Conservation (phyloP, 2,329 filamentous ascomycete species). For the Trichoderma asperellum region DNA sequence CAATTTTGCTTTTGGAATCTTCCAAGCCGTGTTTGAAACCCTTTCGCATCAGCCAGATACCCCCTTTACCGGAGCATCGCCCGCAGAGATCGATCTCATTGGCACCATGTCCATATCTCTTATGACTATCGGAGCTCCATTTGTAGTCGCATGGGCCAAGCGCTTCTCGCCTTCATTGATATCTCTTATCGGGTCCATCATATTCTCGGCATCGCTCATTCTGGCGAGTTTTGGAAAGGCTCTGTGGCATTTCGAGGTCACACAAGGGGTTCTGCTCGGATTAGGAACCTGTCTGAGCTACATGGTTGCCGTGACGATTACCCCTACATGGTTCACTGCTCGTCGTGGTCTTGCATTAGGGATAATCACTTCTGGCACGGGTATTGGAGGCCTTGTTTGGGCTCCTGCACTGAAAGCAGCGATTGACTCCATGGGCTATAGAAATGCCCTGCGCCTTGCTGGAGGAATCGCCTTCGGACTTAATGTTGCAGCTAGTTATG, state of each 20-base stretch:
- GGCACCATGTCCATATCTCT: conserved; percentile 14
- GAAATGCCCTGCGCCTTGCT: conserved; percentile 12
- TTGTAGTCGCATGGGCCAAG: conserved; percentile 19
- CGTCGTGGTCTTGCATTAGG: conserved; percentile 3
- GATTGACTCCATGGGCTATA: conserved; percentile 5
- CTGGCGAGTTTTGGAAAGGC: conserved; percentile 10
- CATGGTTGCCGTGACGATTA: conserved; percentile 17
- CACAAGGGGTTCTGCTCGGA: conserved; percentile 1
- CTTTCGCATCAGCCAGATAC: conserved; percentile 11
- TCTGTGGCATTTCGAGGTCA: conserved; percentile 21
- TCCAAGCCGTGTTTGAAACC: conserved; percentile 15
- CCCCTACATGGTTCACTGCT: conserved; percentile 7
- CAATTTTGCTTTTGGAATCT: conserved; percentile 17
- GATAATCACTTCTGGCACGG: conserved; percentile 20
- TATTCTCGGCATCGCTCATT: conserved; percentile 9
- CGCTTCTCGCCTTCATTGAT: conserved; percentile 11
- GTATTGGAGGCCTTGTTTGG: conserved; percentile 18
- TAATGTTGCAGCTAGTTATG: not conserved
- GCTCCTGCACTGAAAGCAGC: conserved; percentile 15
- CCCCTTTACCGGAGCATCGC: conserved; percentile 17
- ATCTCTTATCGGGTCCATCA: conserved; percentile 4
- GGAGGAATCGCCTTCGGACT: conserved; percentile 14
- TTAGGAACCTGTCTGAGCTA: conserved; percentile 10
- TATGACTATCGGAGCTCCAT: conserved; percentile 19
- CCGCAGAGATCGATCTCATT: conserved; percentile 14